Evolutionary conservation across 805 yeast genomes (phyloP), one percentile per base, ranked within the genome.

Genomic region (Hanseniaspora nectarophila): DNA sequence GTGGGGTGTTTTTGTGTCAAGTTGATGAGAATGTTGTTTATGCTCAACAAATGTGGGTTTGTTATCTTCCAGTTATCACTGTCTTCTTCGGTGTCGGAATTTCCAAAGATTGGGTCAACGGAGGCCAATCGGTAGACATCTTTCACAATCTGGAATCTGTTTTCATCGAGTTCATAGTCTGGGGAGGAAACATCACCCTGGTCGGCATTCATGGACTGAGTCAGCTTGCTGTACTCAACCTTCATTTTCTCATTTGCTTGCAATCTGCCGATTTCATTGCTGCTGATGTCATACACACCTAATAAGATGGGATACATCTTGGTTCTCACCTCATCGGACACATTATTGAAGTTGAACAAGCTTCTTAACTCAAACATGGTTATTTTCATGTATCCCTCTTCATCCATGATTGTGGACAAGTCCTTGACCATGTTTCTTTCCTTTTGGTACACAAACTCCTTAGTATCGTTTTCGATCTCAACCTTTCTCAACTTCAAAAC

Each of bases 251-350:
- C 68, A 33, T 68, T 61, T 7, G 86, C 64, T 21, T 78, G 77
- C 28, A 71, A 67, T 31, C 97, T 74, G 56, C 88, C 96, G 43
- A 75, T 76, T 4, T 56, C 59, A 4, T 87, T 78, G 2, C 94
- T 78, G 56, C 82, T 88, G 97, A 97, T 92, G 0, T 95, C 90
- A 63, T 73, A 87, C 2, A 90, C 86, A 0, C 78, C 88, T 13
- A 92, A 70, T 48, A 92, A 63, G 61, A 88, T 90, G 18, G 81
- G 72, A 97, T 98, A 92, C 0, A 85, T 95, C 51, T 82, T 82
- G 8, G 70, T 70, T 56, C 97, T 71, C 1, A 81, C 73, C 23
- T 56, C 60, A 4, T 65, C 63, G 5, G 72, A 67, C 1, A 75
- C 74, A 4, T 89, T 67, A 0, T 49, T 21, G 24, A 37, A 49